Percentiles rank a stretch among this genome's conserved stretches.
Evolutionary conservation across 2,329 filamentous ascomycete species (phyloP).

Genomic region (Pezicula radicicola): DNA sequence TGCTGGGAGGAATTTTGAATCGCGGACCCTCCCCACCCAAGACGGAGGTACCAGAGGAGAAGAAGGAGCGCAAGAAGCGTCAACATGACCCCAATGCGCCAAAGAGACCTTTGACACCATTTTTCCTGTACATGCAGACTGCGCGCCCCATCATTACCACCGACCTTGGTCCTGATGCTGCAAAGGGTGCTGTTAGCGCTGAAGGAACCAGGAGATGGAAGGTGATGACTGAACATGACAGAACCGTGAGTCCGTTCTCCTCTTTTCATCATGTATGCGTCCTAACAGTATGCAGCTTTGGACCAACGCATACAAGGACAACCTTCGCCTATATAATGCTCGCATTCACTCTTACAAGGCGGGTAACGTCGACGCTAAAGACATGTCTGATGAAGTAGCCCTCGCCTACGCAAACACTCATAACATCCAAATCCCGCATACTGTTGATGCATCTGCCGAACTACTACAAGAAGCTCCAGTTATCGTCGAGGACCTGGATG

Average conservation of each 20-base stretch:
- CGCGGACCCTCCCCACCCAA: slow-evolving; percentile 32
- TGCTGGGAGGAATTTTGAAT: slow-evolving; percentile 13
- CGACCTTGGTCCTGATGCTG: slow-evolving; percentile 71
- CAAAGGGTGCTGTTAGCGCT: slow-evolving; percentile 82
- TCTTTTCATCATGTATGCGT: neutral
- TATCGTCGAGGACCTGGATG: slow-evolving; percentile 21
- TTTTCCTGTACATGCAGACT: slow-evolving; percentile 91
- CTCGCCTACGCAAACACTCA: slow-evolving; percentile 57
- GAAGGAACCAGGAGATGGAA: slow-evolving; percentile 87
- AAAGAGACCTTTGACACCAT: slow-evolving; percentile 90
- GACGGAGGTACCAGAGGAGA: slow-evolving; percentile 55
- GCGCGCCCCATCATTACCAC: slow-evolving; percentile 78
- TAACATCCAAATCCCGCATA: slow-evolving; percentile 46
- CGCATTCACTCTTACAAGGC: slow-evolving; percentile 63
- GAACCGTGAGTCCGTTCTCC: slow-evolving; percentile 28
- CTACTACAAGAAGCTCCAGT: slow-evolving; percentile 52
- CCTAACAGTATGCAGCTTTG: slow-evolving; percentile 35
- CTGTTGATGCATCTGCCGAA: slow-evolving; percentile 24
- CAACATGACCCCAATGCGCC: slow-evolving; percentile 89
- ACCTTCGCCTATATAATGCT: slow-evolving; percentile 63
- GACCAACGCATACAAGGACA: slow-evolving; percentile 67
- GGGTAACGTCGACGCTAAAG: slow-evolving; percentile 54
- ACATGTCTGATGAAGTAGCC: slow-evolving; percentile 60
- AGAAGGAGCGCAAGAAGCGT: slow-evolving; percentile 88
- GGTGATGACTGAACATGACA: slow-evolving; percentile 67